Percentiles rank a stretch among this genome's conserved stretches.
Conservation (phyloP, 192 early-diverging fungal species). For the Chytriomyces confervae region DNA sequence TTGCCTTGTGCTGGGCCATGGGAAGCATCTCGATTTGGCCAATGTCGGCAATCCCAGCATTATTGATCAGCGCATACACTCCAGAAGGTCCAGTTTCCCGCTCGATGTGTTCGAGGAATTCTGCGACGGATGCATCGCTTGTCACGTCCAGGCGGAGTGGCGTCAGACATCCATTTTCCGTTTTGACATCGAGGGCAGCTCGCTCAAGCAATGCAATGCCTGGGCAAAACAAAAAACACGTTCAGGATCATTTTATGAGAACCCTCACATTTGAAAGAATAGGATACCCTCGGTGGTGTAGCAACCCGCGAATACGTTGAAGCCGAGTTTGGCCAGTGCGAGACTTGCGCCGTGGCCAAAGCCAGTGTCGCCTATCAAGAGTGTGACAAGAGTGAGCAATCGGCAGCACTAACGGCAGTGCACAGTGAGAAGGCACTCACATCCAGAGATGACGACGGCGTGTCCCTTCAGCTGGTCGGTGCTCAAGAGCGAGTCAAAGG, state of each 20-base stretch:
- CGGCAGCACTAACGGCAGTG: background rate
- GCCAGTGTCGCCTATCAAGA: constrained; percentile 37
- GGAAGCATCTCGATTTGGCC: constrained; percentile 32
- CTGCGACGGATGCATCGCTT: constrained; percentile 34
- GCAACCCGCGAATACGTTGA: constrained; percentile 39
- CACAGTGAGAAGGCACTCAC: background rate
- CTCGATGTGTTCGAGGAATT: constrained; percentile 1
- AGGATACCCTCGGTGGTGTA: constrained; percentile 34
- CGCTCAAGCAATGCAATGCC: background rate
- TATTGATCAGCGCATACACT: constrained; percentile 41
- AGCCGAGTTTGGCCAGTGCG: constrained; percentile 10
- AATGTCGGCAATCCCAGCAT: constrained; percentile 40
- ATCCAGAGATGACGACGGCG: constrained; percentile 44
- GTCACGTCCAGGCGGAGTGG: constrained; percentile 43
- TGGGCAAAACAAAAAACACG: background rate
- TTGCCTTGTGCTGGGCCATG: constrained; percentile 8
- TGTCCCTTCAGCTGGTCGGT: constrained; percentile 1
- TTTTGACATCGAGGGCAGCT: background rate
- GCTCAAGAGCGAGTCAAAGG: too few relatives aligned
- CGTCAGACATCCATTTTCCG: constrained; percentile 13
- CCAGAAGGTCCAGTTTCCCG: constrained; percentile 2
- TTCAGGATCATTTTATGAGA: background rate
- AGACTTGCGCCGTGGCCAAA: constrained; percentile 41
- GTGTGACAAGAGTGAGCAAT: background rate
- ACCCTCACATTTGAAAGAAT: constrained; percentile 12